These are phyloP conservation scores for Avena insularis DNA, from an alignment of 176 grass and related monocot species.

Conservation along the genomic window DNA sequence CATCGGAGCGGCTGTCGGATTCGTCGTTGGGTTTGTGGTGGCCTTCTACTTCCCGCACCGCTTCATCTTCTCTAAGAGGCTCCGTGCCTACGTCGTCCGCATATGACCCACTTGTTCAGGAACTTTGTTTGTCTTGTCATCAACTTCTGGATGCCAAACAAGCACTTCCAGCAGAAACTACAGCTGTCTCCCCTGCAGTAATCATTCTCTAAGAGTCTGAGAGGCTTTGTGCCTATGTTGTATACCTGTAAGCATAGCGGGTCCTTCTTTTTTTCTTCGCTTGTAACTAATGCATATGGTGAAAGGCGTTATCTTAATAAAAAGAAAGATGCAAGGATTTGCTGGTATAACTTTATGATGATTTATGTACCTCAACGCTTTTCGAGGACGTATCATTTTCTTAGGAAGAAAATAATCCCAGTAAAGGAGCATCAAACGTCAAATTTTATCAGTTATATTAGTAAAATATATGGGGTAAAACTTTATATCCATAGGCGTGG, in stretches of 20 bases:
- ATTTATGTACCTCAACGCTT: not conserved
- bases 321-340: not conserved
- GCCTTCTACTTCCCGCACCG: constrained; percentile 28
- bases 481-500: too few relatives aligned
- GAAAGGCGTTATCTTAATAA: not conserved
- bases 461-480: too few relatives aligned
- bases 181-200: too few relatives aligned
- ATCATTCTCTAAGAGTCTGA: too few relatives aligned
- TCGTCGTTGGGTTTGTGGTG: constrained; percentile 4
- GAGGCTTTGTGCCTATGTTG: too few relatives aligned
- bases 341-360: not conserved
- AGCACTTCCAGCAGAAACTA: not conserved
- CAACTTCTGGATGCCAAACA: not conserved
- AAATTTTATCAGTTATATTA: too few relatives aligned
- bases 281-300: not conserved
- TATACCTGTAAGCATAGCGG: not conserved
- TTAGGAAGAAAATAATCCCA: too few relatives aligned
- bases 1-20: constrained; percentile 17
- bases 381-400: too few relatives aligned
- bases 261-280: not conserved
- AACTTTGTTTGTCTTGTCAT: not conserved
- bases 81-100: not conserved
- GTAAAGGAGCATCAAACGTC: too few relatives aligned
- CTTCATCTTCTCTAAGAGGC: constrained; percentile 2
- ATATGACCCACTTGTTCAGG: not conserved